A percentile compares a stretch with the other conserved stretches of the same genome.
phyloP scores from a whole-genome alignment of 2,329 filamentous ascomycete genomes.

The Xylariaceae sp. region DNA sequence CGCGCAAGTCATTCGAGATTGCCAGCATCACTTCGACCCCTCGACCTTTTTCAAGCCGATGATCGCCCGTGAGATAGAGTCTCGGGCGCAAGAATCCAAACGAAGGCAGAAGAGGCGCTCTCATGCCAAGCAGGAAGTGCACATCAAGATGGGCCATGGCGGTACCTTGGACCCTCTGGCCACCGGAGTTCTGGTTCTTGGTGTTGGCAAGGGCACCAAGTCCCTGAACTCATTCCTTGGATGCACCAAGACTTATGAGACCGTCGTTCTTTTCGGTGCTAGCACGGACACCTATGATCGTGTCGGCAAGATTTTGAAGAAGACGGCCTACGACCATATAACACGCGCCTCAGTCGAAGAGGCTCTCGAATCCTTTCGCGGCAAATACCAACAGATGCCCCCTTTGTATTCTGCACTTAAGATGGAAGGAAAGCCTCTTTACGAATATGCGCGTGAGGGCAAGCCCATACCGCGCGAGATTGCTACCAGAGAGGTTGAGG shows the following conservation, averaged over 20 bases:
- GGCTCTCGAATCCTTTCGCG: constrained; percentile 68
- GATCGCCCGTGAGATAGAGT: constrained; percentile 58
- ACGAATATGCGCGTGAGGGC: constrained; percentile 91
- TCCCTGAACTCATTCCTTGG: constrained; percentile 69
- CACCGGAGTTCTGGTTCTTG: constrained; percentile 85
- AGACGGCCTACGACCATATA: constrained; percentile 71
- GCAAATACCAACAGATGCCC: constrained; percentile 82
- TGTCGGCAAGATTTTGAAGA: constrained; percentile 74
- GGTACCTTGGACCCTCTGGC: constrained; percentile 93
- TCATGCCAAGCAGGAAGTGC: constrained; percentile 52
- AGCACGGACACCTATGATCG: constrained; percentile 91
- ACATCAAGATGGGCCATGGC: constrained; percentile 93
- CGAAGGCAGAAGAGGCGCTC: constrained; percentile 56
- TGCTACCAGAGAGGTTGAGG: constrained; percentile 70
- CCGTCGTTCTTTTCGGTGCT: constrained; percentile 81
- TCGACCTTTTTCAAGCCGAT: constrained; percentile 75
- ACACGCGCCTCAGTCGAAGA: constrained; percentile 74
- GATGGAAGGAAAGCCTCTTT: constrained; percentile 88
- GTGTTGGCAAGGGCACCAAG: constrained; percentile 85
- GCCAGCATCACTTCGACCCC: constrained; percentile 77
- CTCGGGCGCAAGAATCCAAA: constrained; percentile 51
- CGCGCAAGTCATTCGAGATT: constrained; percentile 82
- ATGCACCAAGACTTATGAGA: constrained; percentile 92
- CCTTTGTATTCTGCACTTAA: constrained; percentile 90
- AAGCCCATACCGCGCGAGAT: constrained; percentile 82